Base-by-base conservation (phyloP, 306 rosid genomes). In the Hylodesmum podocarpum region DNA sequence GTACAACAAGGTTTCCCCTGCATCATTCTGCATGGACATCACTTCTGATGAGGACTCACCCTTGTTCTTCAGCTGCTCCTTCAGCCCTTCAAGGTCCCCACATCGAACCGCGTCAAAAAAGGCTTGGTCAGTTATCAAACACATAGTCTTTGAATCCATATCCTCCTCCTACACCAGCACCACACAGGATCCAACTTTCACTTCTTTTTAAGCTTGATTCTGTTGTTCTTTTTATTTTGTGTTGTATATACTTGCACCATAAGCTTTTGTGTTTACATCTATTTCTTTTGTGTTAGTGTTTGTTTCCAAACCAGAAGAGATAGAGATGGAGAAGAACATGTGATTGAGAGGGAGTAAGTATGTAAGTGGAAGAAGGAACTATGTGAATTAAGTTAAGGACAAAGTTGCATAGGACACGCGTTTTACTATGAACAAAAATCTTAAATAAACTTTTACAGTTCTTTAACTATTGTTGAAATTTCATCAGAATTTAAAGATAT, bases 31-130 rank as follows among this genome's bases (percentile, higher is more conserved):
- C 84, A 94, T 46, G 66, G 82, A 83, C 93, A 90, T 86, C 39
- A 91, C 73, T 75, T 88, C 87, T 15, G 43, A 9, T 2, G 86
- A 54, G 3, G 80, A 54, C 61, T 86, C 90, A 19, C 84, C 93
- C 19, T 72, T 80, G 13, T 74, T 47, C 70, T 28, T 22, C 72
- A 90, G 18, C 11, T 83, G 67, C 47, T 73, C 72, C 16, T 82
- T 82, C 28, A 92, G 47, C 25, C 59, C 76, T 19, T 70, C 87
- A 46, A 90, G 85, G 67, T 94, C 91, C 19, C 97, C 95, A 43
- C 91, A 94, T 85, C 88, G 87, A 33, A 91, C 95, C n/a, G 88
- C 78, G 3, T 91, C 66, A 90, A 91, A 94, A 81, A 94, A 77
- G 3, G 87, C 46, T 62, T 91, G 97, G 64, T 85, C 89, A 84